A percentile compares a stretch with the other conserved stretches of the same genome.
Evolutionary conservation across 805 yeast species (phyloP).

Genomic region (Nakazawaea anatomiae): DNA sequence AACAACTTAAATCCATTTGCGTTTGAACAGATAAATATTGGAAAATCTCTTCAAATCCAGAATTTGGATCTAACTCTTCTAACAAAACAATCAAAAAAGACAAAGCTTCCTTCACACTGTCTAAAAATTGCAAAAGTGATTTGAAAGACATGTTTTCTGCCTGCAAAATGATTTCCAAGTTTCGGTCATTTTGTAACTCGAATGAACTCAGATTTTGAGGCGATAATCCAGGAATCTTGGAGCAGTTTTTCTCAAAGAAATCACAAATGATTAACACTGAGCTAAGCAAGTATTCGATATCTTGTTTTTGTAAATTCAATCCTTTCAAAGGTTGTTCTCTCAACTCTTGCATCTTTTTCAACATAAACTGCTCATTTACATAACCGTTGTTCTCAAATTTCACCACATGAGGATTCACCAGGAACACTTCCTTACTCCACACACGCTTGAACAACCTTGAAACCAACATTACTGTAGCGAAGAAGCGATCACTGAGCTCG

Average conservation of each 20-base stretch:
- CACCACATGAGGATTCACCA: slow-evolving; percentile 22
- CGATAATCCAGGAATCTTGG: slow-evolving; percentile 52
- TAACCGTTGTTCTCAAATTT: slow-evolving; percentile 30
- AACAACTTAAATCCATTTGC: slow-evolving; percentile 58
- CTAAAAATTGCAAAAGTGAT: slow-evolving; percentile 67
- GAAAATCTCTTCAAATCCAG: slow-evolving; percentile 57
- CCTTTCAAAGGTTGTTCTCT: slow-evolving; percentile 32
- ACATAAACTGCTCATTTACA: slow-evolving; percentile 25
- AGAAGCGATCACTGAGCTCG: slow-evolving; percentile 85
- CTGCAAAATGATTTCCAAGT: slow-evolving; percentile 63
- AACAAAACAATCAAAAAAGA: slow-evolving; percentile 79
- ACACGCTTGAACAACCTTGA: slow-evolving; percentile 72
- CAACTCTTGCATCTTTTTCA: slow-evolving; percentile 36
- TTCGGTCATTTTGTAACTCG: slow-evolving; percentile 36
- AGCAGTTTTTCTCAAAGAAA: slow-evolving; percentile 62
- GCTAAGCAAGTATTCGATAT: slow-evolving; percentile 65
- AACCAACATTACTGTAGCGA: slow-evolving; percentile 75
- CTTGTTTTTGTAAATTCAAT: slow-evolving; percentile 38
- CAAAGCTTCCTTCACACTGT: slow-evolving; percentile 80
- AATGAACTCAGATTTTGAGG: slow-evolving; percentile 51
- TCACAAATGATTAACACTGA: slow-evolving; percentile 65
- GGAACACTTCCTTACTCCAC: slow-evolving; percentile 74
- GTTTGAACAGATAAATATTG: slow-evolving; percentile 61
- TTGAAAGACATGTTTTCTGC: slow-evolving; percentile 89
- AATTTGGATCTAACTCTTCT: slow-evolving; percentile 54